Percentiles rank a stretch among this genome's conserved stretches.
phyloP scores from a whole-genome alignment of 805 yeast species.

The Candida rishiriensis region DNA sequence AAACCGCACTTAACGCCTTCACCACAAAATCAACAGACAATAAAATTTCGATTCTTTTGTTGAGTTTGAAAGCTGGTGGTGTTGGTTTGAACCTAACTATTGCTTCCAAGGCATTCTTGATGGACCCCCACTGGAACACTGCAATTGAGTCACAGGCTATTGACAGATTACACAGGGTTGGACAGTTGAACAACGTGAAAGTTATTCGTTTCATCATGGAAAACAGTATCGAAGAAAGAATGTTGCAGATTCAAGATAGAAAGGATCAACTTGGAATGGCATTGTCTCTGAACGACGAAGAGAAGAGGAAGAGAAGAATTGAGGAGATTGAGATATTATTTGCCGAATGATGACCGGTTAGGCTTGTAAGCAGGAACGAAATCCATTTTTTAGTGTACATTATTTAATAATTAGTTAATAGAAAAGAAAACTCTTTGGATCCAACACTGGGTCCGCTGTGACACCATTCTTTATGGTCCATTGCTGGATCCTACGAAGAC shows the following conservation, averaged over 20 bases:
- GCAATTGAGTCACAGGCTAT: slow-evolving; percentile 89
- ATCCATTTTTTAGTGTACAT: not conserved
- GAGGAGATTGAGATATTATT: slow-evolving; percentile 71
- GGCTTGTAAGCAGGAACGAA: not conserved
- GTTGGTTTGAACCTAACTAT: slow-evolving; percentile 85
- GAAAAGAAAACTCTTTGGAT: slow-evolving; percentile 21
- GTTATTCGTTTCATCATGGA: slow-evolving; percentile 79
- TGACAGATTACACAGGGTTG: slow-evolving; percentile 87
- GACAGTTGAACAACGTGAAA: slow-evolving; percentile 69
- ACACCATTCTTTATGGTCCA: slow-evolving; percentile 27
- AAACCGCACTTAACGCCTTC: slow-evolving; percentile 56
- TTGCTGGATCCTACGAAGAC: slow-evolving; percentile 19
- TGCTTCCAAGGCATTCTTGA: slow-evolving; percentile 79
- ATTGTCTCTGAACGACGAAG: slow-evolving; percentile 71
- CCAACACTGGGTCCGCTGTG: slow-evolving; percentile 12
- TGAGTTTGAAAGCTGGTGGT: slow-evolving; percentile 90
- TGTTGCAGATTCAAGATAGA: slow-evolving; percentile 82
- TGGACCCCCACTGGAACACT: slow-evolving; percentile 98
- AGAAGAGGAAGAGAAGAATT: slow-evolving; percentile 60
- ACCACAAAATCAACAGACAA: slow-evolving; percentile 22
- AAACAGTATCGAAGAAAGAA: slow-evolving; percentile 80
- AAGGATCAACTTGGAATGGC: slow-evolving; percentile 80
- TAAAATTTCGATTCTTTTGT: slow-evolving; percentile 43
- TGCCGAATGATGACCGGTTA: slow-evolving; percentile 31
- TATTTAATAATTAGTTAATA: slow-evolving; percentile 9